These are phyloP conservation scores for Microdochium trichocladiopsis DNA, from an alignment of 2,329 filamentous ascomycete species.

Conservation along the genomic window DNA sequence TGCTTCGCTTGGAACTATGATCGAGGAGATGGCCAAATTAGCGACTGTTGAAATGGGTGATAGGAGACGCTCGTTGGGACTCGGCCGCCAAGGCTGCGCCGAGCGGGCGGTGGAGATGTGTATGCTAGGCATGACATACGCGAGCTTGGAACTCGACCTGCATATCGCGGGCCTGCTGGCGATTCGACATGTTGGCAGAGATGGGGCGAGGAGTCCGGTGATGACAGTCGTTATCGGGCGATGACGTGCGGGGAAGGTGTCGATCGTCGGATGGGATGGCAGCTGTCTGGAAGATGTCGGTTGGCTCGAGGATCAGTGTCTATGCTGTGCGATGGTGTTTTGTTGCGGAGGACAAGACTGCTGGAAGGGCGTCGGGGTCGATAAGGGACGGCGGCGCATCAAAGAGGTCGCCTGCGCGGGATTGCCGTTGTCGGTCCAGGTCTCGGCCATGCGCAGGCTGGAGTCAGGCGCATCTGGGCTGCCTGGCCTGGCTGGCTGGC, in stretches of 20 bases:
- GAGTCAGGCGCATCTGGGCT: background rate
- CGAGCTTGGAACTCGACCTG: slow-evolving; percentile 57
- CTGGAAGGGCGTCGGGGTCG: background rate
- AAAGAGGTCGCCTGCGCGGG: background rate
- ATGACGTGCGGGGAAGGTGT: no score
- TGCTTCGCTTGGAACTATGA: slow-evolving; percentile 53
- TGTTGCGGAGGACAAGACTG: background rate
- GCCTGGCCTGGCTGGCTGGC: background rate
- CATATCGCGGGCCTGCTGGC: slow-evolving; percentile 53
- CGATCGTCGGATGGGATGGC: no score
- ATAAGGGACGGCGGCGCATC: background rate
- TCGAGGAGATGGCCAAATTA: background rate
- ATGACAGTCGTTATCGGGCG: no score
- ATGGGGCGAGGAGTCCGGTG: background rate
- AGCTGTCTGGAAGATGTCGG: no score
- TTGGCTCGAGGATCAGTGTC: no score
- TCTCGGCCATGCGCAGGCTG: background rate
- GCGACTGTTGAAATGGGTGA: slow-evolving; percentile 1
- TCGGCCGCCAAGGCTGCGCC: no score
- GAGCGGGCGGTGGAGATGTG: slow-evolving; percentile 1
- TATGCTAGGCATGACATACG: slow-evolving; percentile 22
- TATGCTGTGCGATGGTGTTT: no score
- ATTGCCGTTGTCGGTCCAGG: background rate
- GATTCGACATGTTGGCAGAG: slow-evolving; percentile 43
- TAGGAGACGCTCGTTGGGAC: no score